Evolutionary conservation across 2,329 filamentous ascomycete species (phyloP), one percentile per base, ranked within the genome.

Genomic region (Cryphonectria naterciae): DNA sequence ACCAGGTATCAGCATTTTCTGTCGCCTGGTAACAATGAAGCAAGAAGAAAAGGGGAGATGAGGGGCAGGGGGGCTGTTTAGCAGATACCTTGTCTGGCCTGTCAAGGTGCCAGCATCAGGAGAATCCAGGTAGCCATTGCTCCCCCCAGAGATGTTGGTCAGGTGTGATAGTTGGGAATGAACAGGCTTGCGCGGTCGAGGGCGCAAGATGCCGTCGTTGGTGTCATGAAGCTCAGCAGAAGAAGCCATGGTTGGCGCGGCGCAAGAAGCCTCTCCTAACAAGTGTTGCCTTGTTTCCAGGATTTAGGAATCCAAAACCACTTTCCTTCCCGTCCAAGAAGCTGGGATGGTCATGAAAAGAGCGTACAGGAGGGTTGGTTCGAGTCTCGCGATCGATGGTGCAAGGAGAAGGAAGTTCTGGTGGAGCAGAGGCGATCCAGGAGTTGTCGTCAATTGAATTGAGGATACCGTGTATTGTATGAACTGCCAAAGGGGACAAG

Each of bases 131-230:
- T 79, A 75, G 67, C 78, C 79, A 68, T 82, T 79, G 69, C 71
- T 76, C n/a, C 79, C 76, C 28, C 77, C 75, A 13, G 82, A 82
- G 15, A 77, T 77, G 63, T 28, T 79, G 80, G 72, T 82, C 61
- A 84, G 77, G 67, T 82, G 81, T 3, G 81, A 79, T n/a, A 86
- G 77, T 74, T 85, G 85, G 2, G 83, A 78, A 69, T 86, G 85
- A 72, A 83, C 79, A 0, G 84, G 82, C 74, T 87, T 87, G 73
- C 84, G 83, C 35, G 85, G 83, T 13, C 86, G 82, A 22, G 86
- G 84, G 7, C 85, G 84, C 68, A 86, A 75, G 68, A 86, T 79
- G 58, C 58, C 67, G 67, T 85, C 85, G 73, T 79, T 77, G 68
- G 80, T 69, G 62, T 77, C 75, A 60, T 80, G 70, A 64, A 77